These are phyloP conservation scores for Cystoderma amianthinum DNA, from an alignment of 768 basidiomycete genomes.

Conservation along the genomic window DNA sequence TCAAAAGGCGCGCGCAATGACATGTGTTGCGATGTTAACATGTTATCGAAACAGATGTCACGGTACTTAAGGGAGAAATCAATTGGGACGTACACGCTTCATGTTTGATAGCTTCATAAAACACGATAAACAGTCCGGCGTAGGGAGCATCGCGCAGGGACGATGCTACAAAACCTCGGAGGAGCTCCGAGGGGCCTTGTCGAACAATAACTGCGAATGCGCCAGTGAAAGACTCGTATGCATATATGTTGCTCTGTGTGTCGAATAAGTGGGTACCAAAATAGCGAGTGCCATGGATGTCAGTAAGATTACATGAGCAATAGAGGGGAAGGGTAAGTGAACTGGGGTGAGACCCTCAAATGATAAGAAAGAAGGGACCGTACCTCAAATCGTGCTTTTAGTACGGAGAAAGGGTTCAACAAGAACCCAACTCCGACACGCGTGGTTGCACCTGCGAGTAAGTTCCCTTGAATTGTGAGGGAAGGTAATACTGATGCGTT, in stretches of 20 bases:
- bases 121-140: slow-evolving; percentile 82
- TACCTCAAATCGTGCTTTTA: slow-evolving; percentile 92
- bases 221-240: slow-evolving; percentile 53
- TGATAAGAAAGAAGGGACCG: slow-evolving; percentile 10
- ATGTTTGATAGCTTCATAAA: slow-evolving; percentile 83
- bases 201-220: slow-evolving; percentile 56
- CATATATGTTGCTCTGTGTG: slow-evolving; percentile 68
- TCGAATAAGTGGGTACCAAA: neutral
- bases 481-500: slow-evolving; percentile 56
- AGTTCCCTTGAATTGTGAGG: slow-evolving; percentile 73
- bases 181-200: slow-evolving; percentile 73
- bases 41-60: neutral
- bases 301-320: neutral
- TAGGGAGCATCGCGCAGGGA: slow-evolving; percentile 93
- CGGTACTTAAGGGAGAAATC: slow-evolving; percentile 1
- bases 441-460: slow-evolving; percentile 78
- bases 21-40: neutral
- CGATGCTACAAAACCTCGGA: slow-evolving; percentile 82
- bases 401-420: slow-evolving; percentile 83
- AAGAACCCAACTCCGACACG: slow-evolving; percentile 78
- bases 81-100: slow-evolving; percentile 45
- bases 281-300: neutral
- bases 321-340: neutral
- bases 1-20: too few species aligned
- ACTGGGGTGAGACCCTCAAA: neutral